Evolutionary conservation across 352 stramenopile species (phyloP).

Genomic region (Phytopythium ostracodes): DNA sequence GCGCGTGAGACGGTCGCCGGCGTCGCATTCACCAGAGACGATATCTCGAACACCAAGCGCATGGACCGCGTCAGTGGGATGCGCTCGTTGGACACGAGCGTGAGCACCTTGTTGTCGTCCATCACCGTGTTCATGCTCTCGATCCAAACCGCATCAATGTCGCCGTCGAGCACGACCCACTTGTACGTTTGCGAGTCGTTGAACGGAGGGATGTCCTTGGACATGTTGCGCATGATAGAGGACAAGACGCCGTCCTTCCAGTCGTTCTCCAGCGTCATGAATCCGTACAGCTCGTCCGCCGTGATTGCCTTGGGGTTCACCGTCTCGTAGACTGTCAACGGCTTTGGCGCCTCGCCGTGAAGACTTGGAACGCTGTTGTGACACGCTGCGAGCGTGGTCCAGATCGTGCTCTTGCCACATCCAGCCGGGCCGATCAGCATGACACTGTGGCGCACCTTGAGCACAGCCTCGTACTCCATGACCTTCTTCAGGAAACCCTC

Average conservation of each 20-base stretch:
- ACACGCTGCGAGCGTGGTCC: conserved; percentile 89
- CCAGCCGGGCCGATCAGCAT: conserved; percentile 95
- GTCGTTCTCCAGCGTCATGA: conserved; percentile 97
- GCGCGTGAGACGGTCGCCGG: conserved; percentile 95
- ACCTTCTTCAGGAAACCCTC: conserved; percentile 96
- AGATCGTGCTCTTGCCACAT: conserved; percentile 95
- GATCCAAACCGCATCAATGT: conserved; percentile 95
- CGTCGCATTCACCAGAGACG: conserved; percentile 94
- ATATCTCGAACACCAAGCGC: conserved; percentile 97
- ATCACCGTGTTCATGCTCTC: conserved; percentile 93
- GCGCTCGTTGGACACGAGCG: conserved; percentile 96
- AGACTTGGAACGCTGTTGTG: conserved; percentile 34
- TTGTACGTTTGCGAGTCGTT: conserved; percentile 85
- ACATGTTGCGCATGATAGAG: conserved; percentile 97
- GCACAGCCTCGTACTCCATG: conserved; percentile 93
- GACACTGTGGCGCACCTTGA: conserved; percentile 94
- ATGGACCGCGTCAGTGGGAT: conserved; percentile 95
- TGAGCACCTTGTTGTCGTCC: conserved; percentile 94
- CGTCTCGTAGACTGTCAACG: conserved; percentile 91
- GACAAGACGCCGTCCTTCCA: conserved; percentile 97
- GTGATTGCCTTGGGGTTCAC: conserved; percentile 95
- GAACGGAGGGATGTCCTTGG: conserved; percentile 88
- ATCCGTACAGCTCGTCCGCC: conserved; percentile 92
- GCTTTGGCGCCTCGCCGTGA: conserved; percentile 73
- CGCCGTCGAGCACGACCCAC: conserved; percentile 91